Evolutionary conservation across 2,329 filamentous ascomycete genomes (phyloP).

Genomic region (Ophidiomyces ophidiicola): DNA sequence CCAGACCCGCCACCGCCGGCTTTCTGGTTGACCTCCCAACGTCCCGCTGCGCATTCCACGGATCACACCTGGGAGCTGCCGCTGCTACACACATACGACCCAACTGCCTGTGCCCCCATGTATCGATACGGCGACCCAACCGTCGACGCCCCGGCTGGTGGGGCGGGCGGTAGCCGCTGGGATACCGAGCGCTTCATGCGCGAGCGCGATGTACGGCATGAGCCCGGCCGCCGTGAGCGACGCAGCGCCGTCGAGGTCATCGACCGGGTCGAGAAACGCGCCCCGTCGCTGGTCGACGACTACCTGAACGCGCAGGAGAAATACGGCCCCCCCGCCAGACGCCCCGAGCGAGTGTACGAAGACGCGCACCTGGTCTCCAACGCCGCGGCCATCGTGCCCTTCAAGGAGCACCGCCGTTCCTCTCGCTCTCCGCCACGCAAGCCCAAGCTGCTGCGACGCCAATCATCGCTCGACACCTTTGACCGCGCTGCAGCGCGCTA

Average conservation of each 20-base stretch:
- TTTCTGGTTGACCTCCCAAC: too few species aligned
- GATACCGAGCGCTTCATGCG: constrained; percentile 32
- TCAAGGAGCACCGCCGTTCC: constrained; percentile 45
- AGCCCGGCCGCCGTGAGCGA: constrained; percentile 15
- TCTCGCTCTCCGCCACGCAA: constrained; percentile 37
- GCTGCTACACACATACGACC: background rate
- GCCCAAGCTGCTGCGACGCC: constrained; percentile 52
- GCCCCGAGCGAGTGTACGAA: constrained; percentile 30
- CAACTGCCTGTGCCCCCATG: constrained; percentile 18
- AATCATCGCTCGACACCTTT: constrained; percentile 83
- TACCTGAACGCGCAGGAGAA: constrained; percentile 30
- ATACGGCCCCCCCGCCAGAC: constrained; percentile 33
- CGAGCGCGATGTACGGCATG: constrained; percentile 33
- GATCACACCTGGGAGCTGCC: constrained; percentile 2
- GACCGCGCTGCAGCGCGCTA: constrained; percentile 58
- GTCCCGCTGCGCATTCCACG: constrained; percentile 4
- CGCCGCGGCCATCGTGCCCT: constrained; percentile 44
- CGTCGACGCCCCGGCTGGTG: constrained; percentile 18
- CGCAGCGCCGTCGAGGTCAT: constrained; percentile 7
- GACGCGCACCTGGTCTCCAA: constrained; percentile 32
- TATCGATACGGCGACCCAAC: constrained; percentile 28
- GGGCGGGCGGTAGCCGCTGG: constrained; percentile 25
- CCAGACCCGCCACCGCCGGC: too few species aligned
- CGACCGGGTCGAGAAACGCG: constrained; percentile 30
- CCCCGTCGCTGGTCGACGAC: constrained; percentile 24